phyloP scores from a whole-genome alignment of 129 eudicot genomes.

The sunflower (Helianthus annuus) region DNA sequence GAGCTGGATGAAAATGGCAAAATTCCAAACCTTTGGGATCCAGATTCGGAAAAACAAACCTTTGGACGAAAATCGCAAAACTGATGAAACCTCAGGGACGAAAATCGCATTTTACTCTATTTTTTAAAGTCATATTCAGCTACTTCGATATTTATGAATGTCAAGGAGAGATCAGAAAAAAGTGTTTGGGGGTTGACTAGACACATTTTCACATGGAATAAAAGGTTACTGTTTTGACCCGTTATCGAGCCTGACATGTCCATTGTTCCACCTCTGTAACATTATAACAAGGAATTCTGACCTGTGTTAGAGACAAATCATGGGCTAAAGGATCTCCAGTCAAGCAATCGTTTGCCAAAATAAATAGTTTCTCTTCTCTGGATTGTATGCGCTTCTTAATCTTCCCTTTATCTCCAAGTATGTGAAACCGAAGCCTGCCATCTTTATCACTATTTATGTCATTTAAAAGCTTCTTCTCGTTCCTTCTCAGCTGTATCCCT shows the following conservation, averaged over 20 bases:
- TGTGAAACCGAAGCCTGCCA: constrained; percentile 91
- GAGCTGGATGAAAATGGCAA: too few species aligned
- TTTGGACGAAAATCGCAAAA: too few species aligned
- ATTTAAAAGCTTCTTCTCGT: constrained; percentile 88
- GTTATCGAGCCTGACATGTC: not conserved
- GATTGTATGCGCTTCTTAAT: constrained; percentile 93
- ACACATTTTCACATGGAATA: not conserved
- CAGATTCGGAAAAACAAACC: too few species aligned
- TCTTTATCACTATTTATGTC: constrained; percentile 91
- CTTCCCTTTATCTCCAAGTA: constrained; percentile 89
- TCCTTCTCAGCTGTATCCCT: constrained; percentile 99
- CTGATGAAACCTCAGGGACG: too few species aligned
- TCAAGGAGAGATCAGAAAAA: not conserved
- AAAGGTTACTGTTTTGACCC: not conserved
- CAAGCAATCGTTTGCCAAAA: constrained; percentile 93
- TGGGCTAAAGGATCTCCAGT: constrained; percentile 93
- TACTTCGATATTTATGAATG: not conserved
- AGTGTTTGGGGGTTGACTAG: not conserved
- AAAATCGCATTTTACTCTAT: too few species aligned
- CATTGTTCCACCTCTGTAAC: not conserved
- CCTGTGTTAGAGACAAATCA: constrained; percentile 93
- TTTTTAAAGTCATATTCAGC: not conserved
- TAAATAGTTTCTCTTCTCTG: constrained; percentile 93
- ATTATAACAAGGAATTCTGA: constrained; percentile 24
- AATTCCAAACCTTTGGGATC: too few species aligned